Evolutionary conservation across 2,329 filamentous ascomycete genomes (phyloP).

Genomic region (Calycina herbarum): DNA sequence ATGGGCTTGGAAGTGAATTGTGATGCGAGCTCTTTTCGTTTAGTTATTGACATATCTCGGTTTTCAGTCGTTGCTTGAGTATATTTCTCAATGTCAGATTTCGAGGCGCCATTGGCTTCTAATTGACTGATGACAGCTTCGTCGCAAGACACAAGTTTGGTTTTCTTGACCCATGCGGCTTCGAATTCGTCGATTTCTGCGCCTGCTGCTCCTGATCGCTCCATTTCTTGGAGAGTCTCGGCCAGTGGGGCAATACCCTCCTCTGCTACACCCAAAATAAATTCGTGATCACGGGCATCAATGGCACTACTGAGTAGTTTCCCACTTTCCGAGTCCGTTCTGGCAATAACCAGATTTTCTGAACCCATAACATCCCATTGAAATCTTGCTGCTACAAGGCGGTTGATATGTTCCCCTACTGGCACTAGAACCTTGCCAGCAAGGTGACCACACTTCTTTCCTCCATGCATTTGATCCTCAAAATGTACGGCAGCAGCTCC

Average conservation of each 20-base stretch:
- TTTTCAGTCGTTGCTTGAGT: conserved; percentile 60
- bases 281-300: conserved; percentile 94
- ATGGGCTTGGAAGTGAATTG: conserved; percentile 67
- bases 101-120: conserved; percentile 60
- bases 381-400: conserved; percentile 85
- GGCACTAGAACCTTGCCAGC: conserved; percentile 96
- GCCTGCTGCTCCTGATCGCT: conserved; percentile 72
- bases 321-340: conserved; percentile 93
- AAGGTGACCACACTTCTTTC: conserved; percentile 97
- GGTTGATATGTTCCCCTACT: conserved; percentile 93
- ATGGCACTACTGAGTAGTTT: conserved; percentile 87
- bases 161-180: conserved; percentile 81
- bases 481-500: conserved; percentile 96
- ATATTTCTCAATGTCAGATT: conserved; percentile 68
- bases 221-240: conserved; percentile 89
- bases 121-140: conserved; percentile 82
- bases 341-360: conserved; percentile 91
- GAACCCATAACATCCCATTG: conserved; percentile 98
- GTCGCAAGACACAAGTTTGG: conserved; percentile 86
- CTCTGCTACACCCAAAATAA: conserved; percentile 85
- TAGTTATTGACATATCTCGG: conserved; percentile 74
- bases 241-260: conserved; percentile 74
- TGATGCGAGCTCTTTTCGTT: conserved; percentile 71
- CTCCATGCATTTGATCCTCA: conserved; percentile 95
- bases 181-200: conserved; percentile 85